A percentile compares a stretch with the other conserved stretches of the same genome.
These are phyloP conservation scores for Trifolium fragiferum DNA, from an alignment of 306 rosid species.

Conservation along the genomic window DNA sequence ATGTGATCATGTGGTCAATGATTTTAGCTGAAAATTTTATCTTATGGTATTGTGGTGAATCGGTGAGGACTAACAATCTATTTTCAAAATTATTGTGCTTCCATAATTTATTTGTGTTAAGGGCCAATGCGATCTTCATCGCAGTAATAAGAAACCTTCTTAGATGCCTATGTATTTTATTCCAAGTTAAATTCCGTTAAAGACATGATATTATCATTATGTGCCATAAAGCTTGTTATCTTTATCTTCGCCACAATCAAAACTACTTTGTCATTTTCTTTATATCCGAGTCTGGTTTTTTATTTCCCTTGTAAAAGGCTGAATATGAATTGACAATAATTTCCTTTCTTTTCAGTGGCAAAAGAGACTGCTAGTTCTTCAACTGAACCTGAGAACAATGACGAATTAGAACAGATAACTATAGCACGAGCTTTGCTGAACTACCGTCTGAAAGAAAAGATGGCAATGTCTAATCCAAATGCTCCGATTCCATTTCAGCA, in stretches of 20 bases:
- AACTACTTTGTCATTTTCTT: background rate
- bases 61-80: background rate
- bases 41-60: background rate
- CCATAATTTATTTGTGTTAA: slow-evolving; percentile 5
- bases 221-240: slow-evolving; percentile 28
- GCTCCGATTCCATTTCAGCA: slow-evolving; percentile 73
- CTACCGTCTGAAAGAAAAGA: slow-evolving; percentile 83
- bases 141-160: slow-evolving; percentile 11
- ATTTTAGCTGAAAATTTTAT: slow-evolving; percentile 9
- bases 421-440: slow-evolving; percentile 82
- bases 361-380: slow-evolving; percentile 60
- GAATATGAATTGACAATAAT: slow-evolving; percentile 36
- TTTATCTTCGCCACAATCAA: slow-evolving; percentile 4
- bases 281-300: slow-evolving; percentile 13
- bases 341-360: slow-evolving; percentile 68
- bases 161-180: background rate
- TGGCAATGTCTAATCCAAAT: slow-evolving; percentile 67
- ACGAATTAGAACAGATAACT: slow-evolving; percentile 94
- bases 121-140: slow-evolving; percentile 16
- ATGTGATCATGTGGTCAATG: background rate
- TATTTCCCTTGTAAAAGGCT: background rate
- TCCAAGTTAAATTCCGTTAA: background rate
- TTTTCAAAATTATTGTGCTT: background rate
- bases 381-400: slow-evolving; percentile 77
- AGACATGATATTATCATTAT: slow-evolving; percentile 15